These are phyloP conservation scores for Cynara cardunculus DNA, from an alignment of 129 eudicot genomes.

Conservation along the genomic window DNA sequence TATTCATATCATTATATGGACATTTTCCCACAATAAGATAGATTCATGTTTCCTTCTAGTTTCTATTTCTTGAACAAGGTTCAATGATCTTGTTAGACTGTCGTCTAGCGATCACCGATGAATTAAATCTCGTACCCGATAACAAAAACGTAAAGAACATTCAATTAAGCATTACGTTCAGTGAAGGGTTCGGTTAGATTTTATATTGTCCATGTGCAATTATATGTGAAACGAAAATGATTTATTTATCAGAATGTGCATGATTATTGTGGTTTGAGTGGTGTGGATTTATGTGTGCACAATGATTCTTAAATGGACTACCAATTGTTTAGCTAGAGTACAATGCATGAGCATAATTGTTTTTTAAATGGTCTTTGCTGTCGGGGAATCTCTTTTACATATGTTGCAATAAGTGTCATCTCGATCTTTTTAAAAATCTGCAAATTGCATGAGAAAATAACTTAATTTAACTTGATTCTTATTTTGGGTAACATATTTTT, in stretches of 20 bases:
- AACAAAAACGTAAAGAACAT: neutral
- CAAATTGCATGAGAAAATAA: too few species aligned
- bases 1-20: too few species aligned
- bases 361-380: slow-evolving; percentile 5
- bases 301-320: slow-evolving; percentile 10
- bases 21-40: neutral
- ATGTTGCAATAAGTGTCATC: slow-evolving; percentile 6
- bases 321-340: slow-evolving; percentile 20
- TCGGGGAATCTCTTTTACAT: slow-evolving; percentile 33
- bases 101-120: neutral
- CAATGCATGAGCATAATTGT: slow-evolving; percentile 27
- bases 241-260: neutral
- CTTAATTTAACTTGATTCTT: too few species aligned
- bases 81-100: neutral
- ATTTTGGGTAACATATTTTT: too few species aligned
- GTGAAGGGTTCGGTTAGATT: neutral
- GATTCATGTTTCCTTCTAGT: neutral
- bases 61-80: neutral
- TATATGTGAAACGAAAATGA: slow-evolving; percentile 9
- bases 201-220: slow-evolving; percentile 25
- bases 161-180: slow-evolving; percentile 4
- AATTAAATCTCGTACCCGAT: neutral
- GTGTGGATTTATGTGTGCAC: neutral
- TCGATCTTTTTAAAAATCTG: too few species aligned
- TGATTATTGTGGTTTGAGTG: neutral